Conservation (phyloP, 352 stramenopile genomes). For the Phytophthora melonis region DNA sequence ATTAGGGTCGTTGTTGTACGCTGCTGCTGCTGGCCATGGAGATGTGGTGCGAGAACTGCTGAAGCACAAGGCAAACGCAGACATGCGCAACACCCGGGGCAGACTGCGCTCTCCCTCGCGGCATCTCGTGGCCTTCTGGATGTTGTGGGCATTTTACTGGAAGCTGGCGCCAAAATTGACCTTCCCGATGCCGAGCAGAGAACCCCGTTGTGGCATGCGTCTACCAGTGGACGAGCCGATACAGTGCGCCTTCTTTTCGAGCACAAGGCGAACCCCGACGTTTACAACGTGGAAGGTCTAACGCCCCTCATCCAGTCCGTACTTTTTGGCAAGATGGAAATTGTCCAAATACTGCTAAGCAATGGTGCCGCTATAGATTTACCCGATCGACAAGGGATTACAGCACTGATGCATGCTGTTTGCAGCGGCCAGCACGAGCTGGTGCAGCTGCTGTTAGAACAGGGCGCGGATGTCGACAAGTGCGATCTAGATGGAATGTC, state of each 20-base stretch:
- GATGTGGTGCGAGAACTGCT: neutral
- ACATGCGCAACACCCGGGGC: neutral
- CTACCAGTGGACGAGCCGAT: neutral
- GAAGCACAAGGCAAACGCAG: neutral
- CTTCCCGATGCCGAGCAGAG: neutral
- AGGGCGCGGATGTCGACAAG: neutral
- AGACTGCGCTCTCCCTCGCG: neutral
- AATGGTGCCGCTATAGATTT: neutral
- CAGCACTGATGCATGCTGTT: constrained; percentile 1
- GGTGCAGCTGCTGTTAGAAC: neutral
- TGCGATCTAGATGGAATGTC: neutral
- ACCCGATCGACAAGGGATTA: neutral
- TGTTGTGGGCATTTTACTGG: neutral
- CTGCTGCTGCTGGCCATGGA: neutral
- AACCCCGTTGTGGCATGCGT: neutral
- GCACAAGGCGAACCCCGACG: neutral
- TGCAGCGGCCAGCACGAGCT: neutral
- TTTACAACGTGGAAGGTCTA: neutral
- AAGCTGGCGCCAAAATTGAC: neutral
- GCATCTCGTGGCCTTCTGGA: neutral
- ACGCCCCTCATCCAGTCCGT: neutral
- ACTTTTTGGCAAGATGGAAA: neutral
- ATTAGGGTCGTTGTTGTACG: neutral
- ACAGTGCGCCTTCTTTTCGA: neutral
- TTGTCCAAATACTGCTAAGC: neutral